phyloP scores from a whole-genome alignment of 257 asterid species.

The Henckelia pumila region DNA sequence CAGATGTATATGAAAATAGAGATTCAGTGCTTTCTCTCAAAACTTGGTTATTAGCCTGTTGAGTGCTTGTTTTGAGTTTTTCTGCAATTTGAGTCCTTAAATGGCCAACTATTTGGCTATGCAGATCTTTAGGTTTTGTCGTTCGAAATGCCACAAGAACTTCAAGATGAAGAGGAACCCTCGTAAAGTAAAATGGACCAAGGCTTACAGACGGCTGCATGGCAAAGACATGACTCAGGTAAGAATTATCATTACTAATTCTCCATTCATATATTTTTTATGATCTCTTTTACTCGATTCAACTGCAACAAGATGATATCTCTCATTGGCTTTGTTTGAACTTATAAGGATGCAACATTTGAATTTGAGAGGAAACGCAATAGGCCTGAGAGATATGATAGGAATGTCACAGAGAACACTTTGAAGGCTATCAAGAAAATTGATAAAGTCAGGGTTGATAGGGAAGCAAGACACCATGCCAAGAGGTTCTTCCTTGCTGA shows the following conservation, averaged over 20 bases:
- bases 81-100: not conserved
- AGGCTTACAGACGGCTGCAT: constrained; percentile 77
- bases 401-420: constrained; percentile 62
- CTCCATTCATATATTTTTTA: not conserved
- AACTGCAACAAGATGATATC: not conserved
- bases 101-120: not conserved
- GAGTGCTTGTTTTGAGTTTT: not conserved
- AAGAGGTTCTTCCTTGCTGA: constrained; percentile 44
- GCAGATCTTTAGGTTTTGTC: not conserved
- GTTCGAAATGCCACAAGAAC: not conserved
- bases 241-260: not conserved
- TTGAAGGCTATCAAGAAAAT: constrained; percentile 80
- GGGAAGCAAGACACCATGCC: constrained; percentile 55
- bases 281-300: not conserved
- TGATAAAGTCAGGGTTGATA: constrained; percentile 64
- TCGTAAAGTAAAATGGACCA: constrained; percentile 90
- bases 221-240: constrained; percentile 99
- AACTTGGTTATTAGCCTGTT: not conserved
- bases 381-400: constrained; percentile 84
- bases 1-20: not conserved
- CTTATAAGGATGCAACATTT: constrained; percentile 83
- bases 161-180: constrained; percentile 57
- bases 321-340: constrained; percentile 1
- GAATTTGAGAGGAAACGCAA: constrained; percentile 90
- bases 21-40: not conserved